A percentile compares a stretch with the other conserved stretches of the same genome.
Conservation (phyloP, 2,329 filamentous ascomycete genomes). For the Coniochaeta hoffmannii region DNA sequence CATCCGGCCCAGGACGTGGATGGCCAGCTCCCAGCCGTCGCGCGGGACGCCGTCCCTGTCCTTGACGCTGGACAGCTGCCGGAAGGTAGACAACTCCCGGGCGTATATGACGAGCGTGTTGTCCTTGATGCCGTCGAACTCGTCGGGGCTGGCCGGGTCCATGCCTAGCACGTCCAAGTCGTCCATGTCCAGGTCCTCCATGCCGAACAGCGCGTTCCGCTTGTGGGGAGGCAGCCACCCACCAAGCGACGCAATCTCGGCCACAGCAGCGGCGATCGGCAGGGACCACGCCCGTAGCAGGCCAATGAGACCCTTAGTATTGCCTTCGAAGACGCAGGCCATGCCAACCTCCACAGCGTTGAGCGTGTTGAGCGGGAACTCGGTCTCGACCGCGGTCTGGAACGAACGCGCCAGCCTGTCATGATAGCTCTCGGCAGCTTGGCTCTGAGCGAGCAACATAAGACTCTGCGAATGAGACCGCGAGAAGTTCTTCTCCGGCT, state of each 20-base stretch:
- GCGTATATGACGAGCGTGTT: slow-evolving; percentile 73
- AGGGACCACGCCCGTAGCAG: slow-evolving; percentile 76
- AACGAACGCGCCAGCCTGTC: slow-evolving; percentile 67
- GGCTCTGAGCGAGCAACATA: slow-evolving; percentile 30
- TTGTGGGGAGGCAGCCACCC: slow-evolving; percentile 67
- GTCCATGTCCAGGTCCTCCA: slow-evolving; percentile 69
- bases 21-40: slow-evolving; percentile 85
- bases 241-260: slow-evolving; percentile 76
- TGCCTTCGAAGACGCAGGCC: slow-evolving; percentile 75
- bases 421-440: slow-evolving; percentile 60
- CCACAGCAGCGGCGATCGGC: slow-evolving; percentile 67
- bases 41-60: slow-evolving; percentile 28
- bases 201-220: slow-evolving; percentile 42
- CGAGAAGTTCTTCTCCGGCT: slow-evolving; percentile 35
- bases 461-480: slow-evolving; percentile 32
- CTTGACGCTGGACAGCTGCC: slow-evolving; percentile 32
- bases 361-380: slow-evolving; percentile 70
- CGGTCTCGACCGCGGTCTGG: slow-evolving; percentile 57
- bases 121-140: slow-evolving; percentile 65
- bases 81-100: slow-evolving; percentile 51
- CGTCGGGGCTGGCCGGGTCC: slow-evolving; percentile 49
- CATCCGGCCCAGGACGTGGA: slow-evolving; percentile 74
- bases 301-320: slow-evolving; percentile 66
- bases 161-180: slow-evolving; percentile 78
- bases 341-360: slow-evolving; percentile 74